These are phyloP conservation scores for Hymenoscyphus albidus DNA, from an alignment of 2,329 filamentous ascomycete genomes.

Conservation along the genomic window DNA sequence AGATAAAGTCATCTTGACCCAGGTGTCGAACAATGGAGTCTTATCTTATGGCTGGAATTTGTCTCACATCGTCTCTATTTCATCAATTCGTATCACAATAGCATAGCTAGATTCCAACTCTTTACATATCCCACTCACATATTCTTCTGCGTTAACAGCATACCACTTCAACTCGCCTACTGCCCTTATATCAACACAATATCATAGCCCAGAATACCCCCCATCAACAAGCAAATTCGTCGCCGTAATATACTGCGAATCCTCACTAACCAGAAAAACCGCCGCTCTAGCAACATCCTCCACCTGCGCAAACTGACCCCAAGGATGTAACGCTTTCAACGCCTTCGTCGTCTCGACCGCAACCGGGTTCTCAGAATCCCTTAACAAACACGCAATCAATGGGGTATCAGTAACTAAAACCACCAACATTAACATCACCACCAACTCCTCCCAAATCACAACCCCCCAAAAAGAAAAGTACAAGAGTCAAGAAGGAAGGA, in stretches of 20 bases:
- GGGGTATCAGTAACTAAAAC: neutral
- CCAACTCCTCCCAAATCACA: neutral
- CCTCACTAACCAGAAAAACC: conserved; percentile 17
- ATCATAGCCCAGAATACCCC: conserved; percentile 9
- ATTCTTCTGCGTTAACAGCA: neutral
- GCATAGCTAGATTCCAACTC: neutral
- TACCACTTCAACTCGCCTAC: neutral
- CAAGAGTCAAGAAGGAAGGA: neutral
- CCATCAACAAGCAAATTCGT: conserved; percentile 13
- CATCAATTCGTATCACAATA: neutral
- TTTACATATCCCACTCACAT: no score
- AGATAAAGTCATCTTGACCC: no score
- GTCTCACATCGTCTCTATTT: neutral
- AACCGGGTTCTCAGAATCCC: neutral
- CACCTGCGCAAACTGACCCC: conserved; percentile 9
- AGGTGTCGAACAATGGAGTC: no score
- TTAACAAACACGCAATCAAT: neutral
- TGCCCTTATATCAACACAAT: neutral
- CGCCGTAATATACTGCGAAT: conserved; percentile 14
- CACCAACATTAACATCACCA: neutral
- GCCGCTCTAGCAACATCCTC: conserved; percentile 17
- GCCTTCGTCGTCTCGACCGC: conserved; percentile 8
- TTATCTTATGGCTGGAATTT: neutral
- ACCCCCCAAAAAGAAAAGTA: neutral
- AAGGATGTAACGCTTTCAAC: conserved; percentile 12